Evolutionary conservation across 306 rosid species (phyloP), one percentile per base, ranked within the genome.

Genomic region (Leucaena leucocephala): DNA sequence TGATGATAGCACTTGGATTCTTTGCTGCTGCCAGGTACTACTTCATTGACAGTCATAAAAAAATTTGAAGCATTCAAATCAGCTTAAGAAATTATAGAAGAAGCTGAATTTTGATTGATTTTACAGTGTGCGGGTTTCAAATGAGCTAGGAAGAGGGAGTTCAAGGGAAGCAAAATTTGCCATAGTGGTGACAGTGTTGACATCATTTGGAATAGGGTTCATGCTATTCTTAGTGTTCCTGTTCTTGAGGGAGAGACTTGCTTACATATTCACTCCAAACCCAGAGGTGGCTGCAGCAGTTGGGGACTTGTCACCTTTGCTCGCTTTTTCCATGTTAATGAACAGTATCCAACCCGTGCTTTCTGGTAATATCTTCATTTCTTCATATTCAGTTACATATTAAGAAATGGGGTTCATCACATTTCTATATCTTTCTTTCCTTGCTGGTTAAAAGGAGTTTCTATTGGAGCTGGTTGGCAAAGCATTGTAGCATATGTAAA

Each of bases 401-500:
- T 4, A 63, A 15, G 68, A 63, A 14, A 35, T 35, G 42, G 68
- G 19, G 22, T 7, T 34, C 21, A 35, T 33, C 6, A 63, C 15
- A 12, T 63, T 63, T 63, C 4, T 35, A 14, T 35, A 55, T 19
- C 62, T 19, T 55, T 55, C 34, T 55, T 19, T 55, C 34, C 62
- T 63, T 63, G 10, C 17, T 34, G 8, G 13, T 63, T 34, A 21
- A 68, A 77, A 85, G 91, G 88, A 17, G 91, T 85, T 59, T 78
- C 91, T 63, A 9, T 87, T 64, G 90, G 88, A 77, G 90, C 90
- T n/a, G 90, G 88, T 4, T 84, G 84, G 85, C 88, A 85, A 48
- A 71, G 82, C 73, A 80, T 38, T 33, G 91, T 87, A 49, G 88
- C 88, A 58, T 85, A 82, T 72, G 88, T 87, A 19, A 87, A 85